Percentiles rank a stretch among this genome's conserved stretches.
These are phyloP conservation scores for Solanum gracilifrons DNA, from an alignment of 257 asterid species.

Conservation along the genomic window DNA sequence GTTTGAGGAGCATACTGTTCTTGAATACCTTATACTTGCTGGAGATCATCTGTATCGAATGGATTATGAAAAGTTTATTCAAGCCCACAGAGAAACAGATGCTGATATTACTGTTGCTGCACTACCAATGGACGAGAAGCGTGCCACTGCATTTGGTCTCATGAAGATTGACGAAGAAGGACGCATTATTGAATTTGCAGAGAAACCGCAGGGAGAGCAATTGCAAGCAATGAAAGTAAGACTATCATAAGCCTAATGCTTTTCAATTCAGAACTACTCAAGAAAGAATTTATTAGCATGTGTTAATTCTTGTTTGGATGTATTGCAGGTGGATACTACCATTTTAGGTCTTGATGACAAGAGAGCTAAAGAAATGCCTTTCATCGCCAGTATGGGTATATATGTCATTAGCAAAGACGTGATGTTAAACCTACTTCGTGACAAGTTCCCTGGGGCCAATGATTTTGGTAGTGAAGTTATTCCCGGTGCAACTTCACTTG, in stretches of 20 bases:
- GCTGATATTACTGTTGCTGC: slow-evolving; percentile 98
- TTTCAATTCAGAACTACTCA: not conserved
- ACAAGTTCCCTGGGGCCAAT: slow-evolving; percentile 82
- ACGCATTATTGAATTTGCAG: slow-evolving; percentile 85
- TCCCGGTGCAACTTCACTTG: slow-evolving; percentile 88
- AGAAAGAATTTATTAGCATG: not conserved
- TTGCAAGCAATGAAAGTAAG: slow-evolving; percentile 72
- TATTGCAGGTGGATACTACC: slow-evolving; percentile 79
- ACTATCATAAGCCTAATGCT: not conserved
- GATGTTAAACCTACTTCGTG: slow-evolving; percentile 65
- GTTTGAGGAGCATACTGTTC: slow-evolving; percentile 84
- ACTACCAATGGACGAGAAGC: slow-evolving; percentile 90
- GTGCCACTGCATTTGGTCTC: slow-evolving; percentile 91
- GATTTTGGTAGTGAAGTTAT: slow-evolving; percentile 98
- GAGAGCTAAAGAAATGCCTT: slow-evolving; percentile 95
- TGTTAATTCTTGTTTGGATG: not conserved
- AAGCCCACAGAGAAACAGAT: slow-evolving; percentile 97
- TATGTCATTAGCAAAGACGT: slow-evolving; percentile 93
- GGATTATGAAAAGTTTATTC: slow-evolving; percentile 92
- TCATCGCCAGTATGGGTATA: slow-evolving; percentile 94
- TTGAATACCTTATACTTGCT: slow-evolving; percentile 79
- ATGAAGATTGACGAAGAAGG: slow-evolving; percentile 98
- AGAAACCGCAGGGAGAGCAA: slow-evolving; percentile 90
- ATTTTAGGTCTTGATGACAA: slow-evolving; percentile 85
- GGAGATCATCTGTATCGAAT: slow-evolving; percentile 93